Evolutionary conservation across 2,329 filamentous ascomycete genomes (phyloP), one percentile per base, ranked within the genome.

Genomic region (Phaeosphaeria sp.): DNA sequence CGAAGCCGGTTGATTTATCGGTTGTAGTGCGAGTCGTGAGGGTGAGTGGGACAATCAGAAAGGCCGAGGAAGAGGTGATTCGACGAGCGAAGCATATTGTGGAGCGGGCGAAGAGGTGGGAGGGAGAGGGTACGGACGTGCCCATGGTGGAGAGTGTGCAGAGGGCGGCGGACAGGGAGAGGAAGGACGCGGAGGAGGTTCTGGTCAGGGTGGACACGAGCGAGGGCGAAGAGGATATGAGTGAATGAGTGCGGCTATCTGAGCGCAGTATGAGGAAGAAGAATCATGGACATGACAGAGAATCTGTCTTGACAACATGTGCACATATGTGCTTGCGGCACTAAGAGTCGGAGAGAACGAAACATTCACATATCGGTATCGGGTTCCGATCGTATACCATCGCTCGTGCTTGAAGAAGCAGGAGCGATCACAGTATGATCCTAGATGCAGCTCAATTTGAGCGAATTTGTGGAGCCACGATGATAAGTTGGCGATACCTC

Each of bases 11-110:
- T n/a, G 71, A 86, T 22, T 82, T 84, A 56, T 82, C 86, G 0
- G 96, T 93, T 69, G 89, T 94, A 1, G 90, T 96, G 62, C 88
- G 89, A 46, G 93, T 99, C 15, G 87, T 96, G 6, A 85, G 91
- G 60, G 92, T 97, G 15, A 95, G 91, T 64, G 95, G 94, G 17
- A 99, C 95, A 2, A 97, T 99, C 71, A 89, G 89, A 67, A 97
- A 96, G 77, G 90, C 88, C 2, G 93, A 98, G 77, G 89, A 96
- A 73, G 93, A 97, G 77, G 92, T 93, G 36, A 90, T 98, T 68
- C 85, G 89, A 3, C 84, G 91, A 59, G 91, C 92, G 43, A 88
- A 90, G 66, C 82, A 84, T 55, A 85, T 92, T 55, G 89, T 96
- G 58, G 80, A 90, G 44, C 85, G 87, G 27, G 88, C 90, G 52